phyloP scores from a whole-genome alignment of 768 basidiomycete genomes.

The Lentinus brumalis region DNA sequence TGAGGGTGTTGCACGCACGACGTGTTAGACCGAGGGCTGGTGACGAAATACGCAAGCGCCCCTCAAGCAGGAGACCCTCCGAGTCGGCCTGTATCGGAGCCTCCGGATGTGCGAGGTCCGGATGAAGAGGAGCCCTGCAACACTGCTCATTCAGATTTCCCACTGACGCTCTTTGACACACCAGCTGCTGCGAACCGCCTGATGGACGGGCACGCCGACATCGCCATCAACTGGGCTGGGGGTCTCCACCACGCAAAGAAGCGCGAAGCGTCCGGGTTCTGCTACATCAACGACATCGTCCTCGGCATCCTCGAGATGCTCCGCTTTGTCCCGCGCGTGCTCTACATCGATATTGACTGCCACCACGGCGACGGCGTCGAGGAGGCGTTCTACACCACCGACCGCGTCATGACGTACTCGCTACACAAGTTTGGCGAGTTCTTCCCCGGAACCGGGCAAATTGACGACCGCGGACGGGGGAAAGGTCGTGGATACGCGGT shows the following conservation, averaged over 20 bases:
- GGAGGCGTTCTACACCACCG: constrained; percentile 97
- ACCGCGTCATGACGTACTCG: constrained; percentile 95
- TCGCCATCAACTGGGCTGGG: constrained; percentile 96
- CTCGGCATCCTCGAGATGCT: constrained; percentile 91
- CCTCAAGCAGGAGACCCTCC: no score
- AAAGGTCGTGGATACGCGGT: constrained; percentile 87
- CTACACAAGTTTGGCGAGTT: constrained; percentile 98
- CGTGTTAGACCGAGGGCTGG: no score
- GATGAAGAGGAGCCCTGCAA: no score
- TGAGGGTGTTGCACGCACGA: no score
- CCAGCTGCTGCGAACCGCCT: constrained; percentile 81
- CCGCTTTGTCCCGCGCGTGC: constrained; percentile 80
- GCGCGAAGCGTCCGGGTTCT: constrained; percentile 96
- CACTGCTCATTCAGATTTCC: no score
- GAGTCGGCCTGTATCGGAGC: no score
- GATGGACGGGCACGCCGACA: constrained; percentile 75
- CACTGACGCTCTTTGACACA: no score
- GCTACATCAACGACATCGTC: constrained; percentile 98
- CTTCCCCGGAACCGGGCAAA: constrained; percentile 87
- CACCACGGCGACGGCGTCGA: constrained; percentile 99
- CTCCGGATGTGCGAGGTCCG: no score
- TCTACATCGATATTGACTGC: constrained; percentile 98
- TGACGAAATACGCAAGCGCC: no score
- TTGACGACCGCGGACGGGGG: constrained; percentile 82
- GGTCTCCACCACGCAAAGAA: constrained; percentile 99